Evolutionary conservation across 1,284 basidiomycete species (phyloP), one percentile per base, ranked within the genome.

Genomic region (Golubevia pallescens): DNA sequence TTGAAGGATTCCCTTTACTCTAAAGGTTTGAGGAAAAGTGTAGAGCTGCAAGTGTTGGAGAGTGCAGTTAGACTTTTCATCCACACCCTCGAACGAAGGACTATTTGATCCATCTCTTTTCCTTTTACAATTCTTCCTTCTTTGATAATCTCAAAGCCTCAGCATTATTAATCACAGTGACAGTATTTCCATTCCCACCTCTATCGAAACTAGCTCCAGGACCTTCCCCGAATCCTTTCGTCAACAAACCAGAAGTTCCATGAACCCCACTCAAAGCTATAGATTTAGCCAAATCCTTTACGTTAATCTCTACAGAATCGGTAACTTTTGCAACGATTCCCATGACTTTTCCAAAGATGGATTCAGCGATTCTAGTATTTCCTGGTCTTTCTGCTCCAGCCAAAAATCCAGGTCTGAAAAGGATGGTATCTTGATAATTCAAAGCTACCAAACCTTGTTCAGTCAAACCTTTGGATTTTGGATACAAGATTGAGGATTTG

Each of bases 401-500:
- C 3, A 93, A 85, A 23, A 88, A 71, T 0, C 83, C 90, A 0
- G 93, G 92, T 16, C 90, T 88, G 84, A 92, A 90, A 58, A 92
- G 81, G 69, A 93, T 89, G 0, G 90, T 90, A 57, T 92, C 90
- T 8, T 86, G 77, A 80, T 92, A 93, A 7, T 90, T 91, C 4
- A 93, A 81, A 2, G 80, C 84, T 0, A 91, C 90, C 8, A 93
- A 87, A 0, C 86, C 90, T 60, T 89, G 86, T 81, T 93, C 93
- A 0, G 93, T 93, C 51, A 90, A 84, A 10, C 92, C 92, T 84
- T 93, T 93, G 77, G 89, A 90, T 86, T 90, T 66, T 23, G 32
- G 58, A 23, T 59, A 59, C n/a, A 59, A 38, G 42, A 59, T 42
- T 19, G 58, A 20, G 32, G 51, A 21, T 16, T 14, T 16, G 1